Evolutionary conservation across 805 yeast species (phyloP).

Genomic region (Candida odintsovae): DNA sequence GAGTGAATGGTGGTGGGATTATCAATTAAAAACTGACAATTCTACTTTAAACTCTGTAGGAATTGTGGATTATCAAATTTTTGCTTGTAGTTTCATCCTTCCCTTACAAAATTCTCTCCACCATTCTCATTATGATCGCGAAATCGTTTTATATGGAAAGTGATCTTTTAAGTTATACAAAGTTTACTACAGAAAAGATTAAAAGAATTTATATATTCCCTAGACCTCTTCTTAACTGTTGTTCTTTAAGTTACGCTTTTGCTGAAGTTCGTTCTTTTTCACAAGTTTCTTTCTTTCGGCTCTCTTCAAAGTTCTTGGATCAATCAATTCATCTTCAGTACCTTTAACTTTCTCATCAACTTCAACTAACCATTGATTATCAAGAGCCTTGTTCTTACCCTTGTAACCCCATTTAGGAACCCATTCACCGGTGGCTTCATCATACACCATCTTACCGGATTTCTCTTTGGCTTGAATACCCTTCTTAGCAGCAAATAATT

Average conservation of each 20-base stretch:
- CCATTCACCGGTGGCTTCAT: slow-evolving; percentile 91
- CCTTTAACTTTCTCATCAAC: slow-evolving; percentile 69
- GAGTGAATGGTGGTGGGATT: background rate
- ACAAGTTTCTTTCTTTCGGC: slow-evolving; percentile 78
- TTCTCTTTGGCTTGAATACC: slow-evolving; percentile 90
- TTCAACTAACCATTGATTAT: slow-evolving; percentile 94
- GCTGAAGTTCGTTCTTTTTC: slow-evolving; percentile 80
- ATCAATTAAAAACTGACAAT: background rate
- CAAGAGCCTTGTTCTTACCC: slow-evolving; percentile 84
- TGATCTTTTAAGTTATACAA: too few relatives aligned
- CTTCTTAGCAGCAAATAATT: slow-evolving; percentile 89
- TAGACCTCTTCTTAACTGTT: slow-evolving; percentile 5
- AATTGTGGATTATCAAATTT: background rate
- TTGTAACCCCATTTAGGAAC: slow-evolving; percentile 98
- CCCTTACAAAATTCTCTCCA: too few relatives aligned
- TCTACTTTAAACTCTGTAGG: too few relatives aligned
- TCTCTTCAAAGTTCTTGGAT: slow-evolving; percentile 80
- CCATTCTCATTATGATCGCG: background rate
- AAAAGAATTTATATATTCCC: background rate
- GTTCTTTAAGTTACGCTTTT: slow-evolving; percentile 67
- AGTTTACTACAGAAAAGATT: background rate
- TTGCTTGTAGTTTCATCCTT: background rate
- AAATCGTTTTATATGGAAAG: background rate
- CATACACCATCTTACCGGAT: slow-evolving; percentile 83
- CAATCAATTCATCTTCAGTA: slow-evolving; percentile 61